These are phyloP conservation scores for Cryphonectria radicalis DNA, from an alignment of 2,329 filamentous ascomycete species.

Conservation along the genomic window DNA sequence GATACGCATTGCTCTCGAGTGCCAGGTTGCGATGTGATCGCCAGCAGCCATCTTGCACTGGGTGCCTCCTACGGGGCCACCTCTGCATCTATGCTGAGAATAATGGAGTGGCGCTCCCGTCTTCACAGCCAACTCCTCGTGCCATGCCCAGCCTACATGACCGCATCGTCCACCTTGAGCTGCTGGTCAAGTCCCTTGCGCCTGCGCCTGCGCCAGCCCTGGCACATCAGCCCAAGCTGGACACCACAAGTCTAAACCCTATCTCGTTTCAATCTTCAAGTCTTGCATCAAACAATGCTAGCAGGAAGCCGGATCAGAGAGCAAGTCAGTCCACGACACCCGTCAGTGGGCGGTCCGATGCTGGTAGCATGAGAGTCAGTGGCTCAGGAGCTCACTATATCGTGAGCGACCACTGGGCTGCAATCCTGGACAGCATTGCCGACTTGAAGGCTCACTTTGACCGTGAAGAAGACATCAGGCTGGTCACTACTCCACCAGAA, in stretches of 20 bases:
- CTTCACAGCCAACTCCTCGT: neutral
- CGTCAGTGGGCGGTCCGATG: neutral
- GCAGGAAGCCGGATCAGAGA: neutral
- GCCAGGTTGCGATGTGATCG: conserved; percentile 35
- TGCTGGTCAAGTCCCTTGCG: conserved; percentile 33
- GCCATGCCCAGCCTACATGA: conserved; percentile 24
- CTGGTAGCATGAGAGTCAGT: conserved; percentile 33
- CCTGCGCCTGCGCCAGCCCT: neutral
- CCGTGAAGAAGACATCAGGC: conserved; percentile 29
- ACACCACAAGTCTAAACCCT: neutral
- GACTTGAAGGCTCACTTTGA: conserved; percentile 45
- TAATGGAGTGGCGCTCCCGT: neutral
- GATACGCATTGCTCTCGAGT: conserved; percentile 9
- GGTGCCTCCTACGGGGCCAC: conserved; percentile 30
- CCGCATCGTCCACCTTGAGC: conserved; percentile 38
- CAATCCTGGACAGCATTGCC: conserved; percentile 45
- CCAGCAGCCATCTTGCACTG: conserved; percentile 31
- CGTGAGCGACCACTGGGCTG: conserved; percentile 44
- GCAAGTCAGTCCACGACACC: neutral
- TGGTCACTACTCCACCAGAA: neutral
- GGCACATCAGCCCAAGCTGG: neutral
- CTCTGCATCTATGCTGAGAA: conserved; percentile 32
- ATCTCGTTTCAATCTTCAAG: neutral
- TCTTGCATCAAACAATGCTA: neutral
- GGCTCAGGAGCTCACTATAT: conserved; percentile 40